A percentile compares a stretch with the other conserved stretches of the same genome.
These are phyloP conservation scores for Pseudopithomyces chartarum DNA, from an alignment of 2,329 filamentous ascomycete genomes.

Conservation along the genomic window DNA sequence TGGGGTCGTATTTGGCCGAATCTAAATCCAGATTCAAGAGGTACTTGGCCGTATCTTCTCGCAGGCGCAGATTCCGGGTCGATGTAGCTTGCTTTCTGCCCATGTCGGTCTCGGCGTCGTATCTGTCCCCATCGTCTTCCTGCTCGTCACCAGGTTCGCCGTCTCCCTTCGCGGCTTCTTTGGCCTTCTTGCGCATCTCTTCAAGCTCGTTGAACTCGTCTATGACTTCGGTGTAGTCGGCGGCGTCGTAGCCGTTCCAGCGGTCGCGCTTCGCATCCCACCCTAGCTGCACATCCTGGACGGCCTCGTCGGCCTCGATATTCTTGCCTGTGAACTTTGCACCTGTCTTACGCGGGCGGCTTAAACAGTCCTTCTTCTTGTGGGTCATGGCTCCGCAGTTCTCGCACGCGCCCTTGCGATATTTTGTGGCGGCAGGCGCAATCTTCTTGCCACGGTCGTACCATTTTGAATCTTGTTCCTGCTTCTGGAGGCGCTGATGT, in stretches of 20 bases:
- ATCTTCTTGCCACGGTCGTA: constrained; percentile 86
- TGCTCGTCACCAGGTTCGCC: constrained; percentile 55
- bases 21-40: constrained; percentile 92
- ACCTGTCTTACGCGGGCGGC: constrained; percentile 83
- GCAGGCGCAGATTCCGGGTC: constrained; percentile 85
- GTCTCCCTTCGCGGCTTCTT: constrained; percentile 44
- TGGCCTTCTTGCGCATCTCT: constrained; percentile 64
- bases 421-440: constrained; percentile 91
- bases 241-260: constrained; percentile 96
- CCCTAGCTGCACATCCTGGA: constrained; percentile 83
- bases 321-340: constrained; percentile 91
- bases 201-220: constrained; percentile 89
- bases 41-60: constrained; percentile 98
- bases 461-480: constrained; percentile 78
- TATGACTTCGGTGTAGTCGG: constrained; percentile 84
- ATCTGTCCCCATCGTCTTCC: constrained; percentile 65
- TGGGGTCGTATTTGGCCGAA: constrained; percentile 96
- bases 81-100: constrained; percentile 89
- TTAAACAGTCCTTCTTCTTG: constrained; percentile 91
- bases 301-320: constrained; percentile 88
- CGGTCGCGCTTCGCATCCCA: constrained; percentile 98
- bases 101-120: constrained; percentile 97
- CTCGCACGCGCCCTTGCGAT: constrained; percentile 95
- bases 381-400: constrained; percentile 98
- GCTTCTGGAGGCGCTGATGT: constrained; percentile 85